Base-by-base conservation (phyloP, 2,329 filamentous ascomycete species). In the Fusarium armeniacum region DNA sequence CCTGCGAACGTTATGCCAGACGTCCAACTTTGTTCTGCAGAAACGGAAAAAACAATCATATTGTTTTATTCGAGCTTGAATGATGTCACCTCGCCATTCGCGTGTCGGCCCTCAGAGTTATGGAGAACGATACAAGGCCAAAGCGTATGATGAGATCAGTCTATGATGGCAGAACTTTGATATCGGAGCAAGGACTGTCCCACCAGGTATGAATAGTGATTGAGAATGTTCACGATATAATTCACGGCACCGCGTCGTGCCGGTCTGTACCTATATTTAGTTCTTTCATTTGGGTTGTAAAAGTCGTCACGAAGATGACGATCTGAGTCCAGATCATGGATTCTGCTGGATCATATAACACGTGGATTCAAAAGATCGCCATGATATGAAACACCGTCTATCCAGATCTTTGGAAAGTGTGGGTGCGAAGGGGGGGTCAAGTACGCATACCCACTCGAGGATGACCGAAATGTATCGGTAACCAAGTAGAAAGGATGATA, bases 401-500 rank as follows among this genome's bases (percentile, higher is more conserved):
- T 18, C 38, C 35, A n/a, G 22, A 46, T 28, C 15, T n/a, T n/a
- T 35, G 40, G 28, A 43, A 68, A 50, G 20, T 38, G 22, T 22
- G 38, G 53, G 53, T 32, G 47, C 35, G 32, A 30, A 18, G 18
- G 16, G 24, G 24, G 36, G 43, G 20, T 10, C 12, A 22, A 20
- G 22, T 36, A 15, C 15, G 18, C 9, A 41, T 9, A n/a, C 13
- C 13, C 33, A 28, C 26, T 46, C 20, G 16, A 38, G 26, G n/a
- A 18, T 53, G 40, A 30, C 60, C 66, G 61, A 62, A 51, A 18
- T 28, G 30, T 26, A 38, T 68, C 59, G 47, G 67, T 20, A 28
- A 40, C 41, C 28, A 41, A 60, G 38, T n/a, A 18, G 32, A 49
- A 30, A 35, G 16, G 33, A 43, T 55, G 22, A 41, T 40, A 20